These are phyloP conservation scores for Wickerhamiella kurtzmanii DNA, from an alignment of 805 yeast genomes.

Conservation along the genomic window DNA sequence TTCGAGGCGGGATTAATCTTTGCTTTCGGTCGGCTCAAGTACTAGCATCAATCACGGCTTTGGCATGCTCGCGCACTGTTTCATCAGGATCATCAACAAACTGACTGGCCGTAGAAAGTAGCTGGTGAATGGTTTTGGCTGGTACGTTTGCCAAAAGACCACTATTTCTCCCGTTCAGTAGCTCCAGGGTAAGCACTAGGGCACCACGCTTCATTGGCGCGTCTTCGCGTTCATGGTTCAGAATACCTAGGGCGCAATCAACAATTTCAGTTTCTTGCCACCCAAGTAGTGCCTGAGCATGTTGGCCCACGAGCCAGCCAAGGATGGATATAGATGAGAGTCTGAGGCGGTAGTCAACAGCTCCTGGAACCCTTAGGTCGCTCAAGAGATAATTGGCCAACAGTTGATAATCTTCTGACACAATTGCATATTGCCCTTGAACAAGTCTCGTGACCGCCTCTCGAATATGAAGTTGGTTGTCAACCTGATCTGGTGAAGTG, in stretches of 20 bases:
- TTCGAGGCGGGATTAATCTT: background rate
- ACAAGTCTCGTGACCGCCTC: conserved; percentile 61
- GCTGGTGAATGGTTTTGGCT: background rate
- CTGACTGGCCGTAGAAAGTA: background rate
- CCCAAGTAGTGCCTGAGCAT: conserved; percentile 39
- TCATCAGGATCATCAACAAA: conserved; percentile 21
- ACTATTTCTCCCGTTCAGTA: conserved; percentile 22
- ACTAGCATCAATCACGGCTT: background rate
- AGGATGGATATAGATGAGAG: conserved; percentile 79
- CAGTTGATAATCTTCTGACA: conserved; percentile 28
- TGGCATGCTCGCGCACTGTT: conserved; percentile 22
- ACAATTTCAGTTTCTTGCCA: conserved; percentile 39
- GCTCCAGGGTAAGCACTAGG: conserved; percentile 38
- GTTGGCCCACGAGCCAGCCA: conserved; percentile 53
- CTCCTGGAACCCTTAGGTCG: conserved; percentile 8
- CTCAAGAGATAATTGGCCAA: conserved; percentile 3
- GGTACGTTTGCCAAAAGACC: conserved; percentile 17
- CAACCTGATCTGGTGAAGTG: conserved; percentile 30
- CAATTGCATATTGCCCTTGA: conserved; percentile 25
- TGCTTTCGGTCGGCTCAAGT: background rate
- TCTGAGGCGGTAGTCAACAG: conserved; percentile 45
- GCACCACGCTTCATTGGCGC: conserved; percentile 59
- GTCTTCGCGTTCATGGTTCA: conserved; percentile 41
- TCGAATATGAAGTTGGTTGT: conserved; percentile 65
- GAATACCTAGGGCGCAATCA: conserved; percentile 66